Evolutionary conservation across 129 eudicot genomes (phyloP).

Genomic region (Centella asiatica): DNA sequence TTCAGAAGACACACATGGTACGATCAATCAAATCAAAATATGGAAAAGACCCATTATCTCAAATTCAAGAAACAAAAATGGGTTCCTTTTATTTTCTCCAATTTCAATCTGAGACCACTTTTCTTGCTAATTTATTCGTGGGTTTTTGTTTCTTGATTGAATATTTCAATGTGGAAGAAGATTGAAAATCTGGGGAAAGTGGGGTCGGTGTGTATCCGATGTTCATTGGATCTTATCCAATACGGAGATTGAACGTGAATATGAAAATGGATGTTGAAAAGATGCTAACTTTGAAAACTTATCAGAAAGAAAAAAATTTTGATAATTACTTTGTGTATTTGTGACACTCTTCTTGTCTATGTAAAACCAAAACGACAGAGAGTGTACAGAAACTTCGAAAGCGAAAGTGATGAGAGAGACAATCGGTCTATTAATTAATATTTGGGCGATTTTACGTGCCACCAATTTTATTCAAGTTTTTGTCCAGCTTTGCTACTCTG

Average conservation of each 20-base stretch:
- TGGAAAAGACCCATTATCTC: not conserved
- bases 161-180: not conserved
- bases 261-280: no score
- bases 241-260: not conserved
- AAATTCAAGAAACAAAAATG: not conserved
- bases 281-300: no score
- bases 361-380: no score
- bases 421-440: no score
- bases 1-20: not conserved
- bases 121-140: not conserved
- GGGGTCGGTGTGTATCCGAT: slow-evolving; percentile 7
- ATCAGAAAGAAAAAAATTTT: no score
- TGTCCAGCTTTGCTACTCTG: no score
- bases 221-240: not conserved
- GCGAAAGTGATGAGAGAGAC: no score
- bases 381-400: no score
- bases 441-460: no score
- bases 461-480: no score
- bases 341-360: no score
- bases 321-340: no score
- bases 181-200: not conserved
- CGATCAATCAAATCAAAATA: not conserved
- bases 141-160: not conserved
- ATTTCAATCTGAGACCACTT: not conserved
- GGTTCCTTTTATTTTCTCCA: not conserved